Evolutionary conservation across 2,329 filamentous ascomycete genomes (phyloP).

Genomic region (Trichoderma koningii): DNA sequence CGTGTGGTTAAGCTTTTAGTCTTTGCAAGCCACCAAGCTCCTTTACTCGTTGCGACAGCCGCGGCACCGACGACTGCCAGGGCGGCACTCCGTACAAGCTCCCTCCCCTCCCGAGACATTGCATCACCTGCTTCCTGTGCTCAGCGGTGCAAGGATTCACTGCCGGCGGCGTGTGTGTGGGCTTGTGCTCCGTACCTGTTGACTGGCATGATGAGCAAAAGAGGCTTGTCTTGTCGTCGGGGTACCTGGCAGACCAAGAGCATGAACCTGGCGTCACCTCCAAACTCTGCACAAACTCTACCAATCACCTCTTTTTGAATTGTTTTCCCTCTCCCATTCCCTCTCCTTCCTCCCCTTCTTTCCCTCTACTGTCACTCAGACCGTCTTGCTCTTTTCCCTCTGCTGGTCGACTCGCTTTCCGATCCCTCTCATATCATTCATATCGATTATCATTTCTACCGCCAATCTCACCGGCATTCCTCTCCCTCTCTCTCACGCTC

Average conservation of each 20-base stretch:
- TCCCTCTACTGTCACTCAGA: background rate
- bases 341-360: background rate
- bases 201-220: background rate
- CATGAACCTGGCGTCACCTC: background rate
- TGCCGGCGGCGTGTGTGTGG: background rate
- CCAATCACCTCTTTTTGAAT: background rate
- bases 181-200: background rate
- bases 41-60: background rate
- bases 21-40: conserved; percentile 14
- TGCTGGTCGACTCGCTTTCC: background rate
- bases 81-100: conserved; percentile 1
- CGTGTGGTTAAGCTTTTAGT: conserved; percentile 10
- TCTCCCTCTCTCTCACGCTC: background rate
- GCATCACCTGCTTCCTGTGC: conserved; percentile 11
- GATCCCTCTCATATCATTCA: background rate
- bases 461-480: background rate
- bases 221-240: background rate
- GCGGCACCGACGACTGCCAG: background rate
- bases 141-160: conserved; percentile 15
- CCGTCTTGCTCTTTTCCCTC: no score
- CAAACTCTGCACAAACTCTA: background rate
- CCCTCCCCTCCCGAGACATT: conserved; percentile 22
- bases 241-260: background rate
- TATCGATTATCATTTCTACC: background rate
- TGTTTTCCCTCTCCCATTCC: background rate